Conservation (phyloP, 768 basidiomycete species). For the Favolaschia claudopus region DNA sequence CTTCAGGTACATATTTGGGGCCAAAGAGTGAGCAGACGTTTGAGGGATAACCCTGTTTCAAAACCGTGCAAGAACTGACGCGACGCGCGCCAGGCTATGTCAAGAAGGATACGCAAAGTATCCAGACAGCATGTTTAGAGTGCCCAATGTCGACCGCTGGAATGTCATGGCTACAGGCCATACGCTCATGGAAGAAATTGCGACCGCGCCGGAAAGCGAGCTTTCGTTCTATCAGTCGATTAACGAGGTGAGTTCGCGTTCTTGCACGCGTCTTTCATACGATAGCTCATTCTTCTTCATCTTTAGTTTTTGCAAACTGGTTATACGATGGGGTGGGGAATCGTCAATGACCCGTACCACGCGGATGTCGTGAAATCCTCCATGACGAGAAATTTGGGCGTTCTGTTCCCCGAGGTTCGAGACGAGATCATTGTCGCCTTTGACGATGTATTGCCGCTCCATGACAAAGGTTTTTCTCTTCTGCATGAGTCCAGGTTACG, state of each 20-base stretch:
- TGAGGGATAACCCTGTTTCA: neutral
- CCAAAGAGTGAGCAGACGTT: conserved; percentile 12
- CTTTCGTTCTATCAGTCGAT: neutral
- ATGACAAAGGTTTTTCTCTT: neutral
- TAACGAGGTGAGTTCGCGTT: neutral
- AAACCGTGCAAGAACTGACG: neutral
- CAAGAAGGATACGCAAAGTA: neutral
- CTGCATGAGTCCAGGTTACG: neutral
- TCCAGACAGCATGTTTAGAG: neutral
- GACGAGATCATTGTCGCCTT: neutral
- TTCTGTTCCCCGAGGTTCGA: neutral
- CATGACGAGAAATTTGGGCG: neutral
- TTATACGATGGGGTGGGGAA: neutral
- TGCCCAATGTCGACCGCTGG: neutral
- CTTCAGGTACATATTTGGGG: conserved; percentile 12
- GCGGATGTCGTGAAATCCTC: neutral
- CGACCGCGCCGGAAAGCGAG: neutral
- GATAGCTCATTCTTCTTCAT: neutral
- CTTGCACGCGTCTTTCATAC: neutral
- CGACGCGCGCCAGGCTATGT: neutral
- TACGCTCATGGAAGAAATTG: neutral
- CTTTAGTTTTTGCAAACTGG: neutral
- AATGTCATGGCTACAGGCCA: neutral
- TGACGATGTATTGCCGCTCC: neutral
- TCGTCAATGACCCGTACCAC: neutral